phyloP scores from a whole-genome alignment of 345 rosid species.

The Ricinus communis region DNA sequence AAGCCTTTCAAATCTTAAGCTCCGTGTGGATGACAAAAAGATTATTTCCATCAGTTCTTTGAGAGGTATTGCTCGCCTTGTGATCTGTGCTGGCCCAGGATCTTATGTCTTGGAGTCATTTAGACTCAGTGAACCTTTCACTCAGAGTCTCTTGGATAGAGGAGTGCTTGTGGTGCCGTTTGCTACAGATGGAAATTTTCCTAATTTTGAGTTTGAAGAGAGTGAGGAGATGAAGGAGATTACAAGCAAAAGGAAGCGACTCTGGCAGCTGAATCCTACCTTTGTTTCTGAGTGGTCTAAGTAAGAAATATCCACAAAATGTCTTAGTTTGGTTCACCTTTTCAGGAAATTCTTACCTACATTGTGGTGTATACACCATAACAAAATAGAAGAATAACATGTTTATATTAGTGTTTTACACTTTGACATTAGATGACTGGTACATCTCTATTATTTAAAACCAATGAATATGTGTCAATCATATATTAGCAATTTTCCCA shows the following conservation, averaged over 20 bases:
- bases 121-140: constrained; percentile 69
- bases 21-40: constrained; percentile 65
- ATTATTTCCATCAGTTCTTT: constrained; percentile 59
- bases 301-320: constrained; percentile 44
- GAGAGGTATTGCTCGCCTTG: constrained; percentile 81
- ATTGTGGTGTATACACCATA: too few species aligned
- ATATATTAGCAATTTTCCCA: too few species aligned
- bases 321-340: not conserved
- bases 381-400: too few species aligned
- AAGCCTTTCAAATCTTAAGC: constrained; percentile 79
- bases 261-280: constrained; percentile 81
- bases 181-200: constrained; percentile 64
- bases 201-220: constrained; percentile 63
- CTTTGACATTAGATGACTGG: too few species aligned
- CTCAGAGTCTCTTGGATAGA: constrained; percentile 74
- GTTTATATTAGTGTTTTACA: too few species aligned
- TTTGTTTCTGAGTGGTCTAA: constrained; percentile 67
- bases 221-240: constrained; percentile 56
- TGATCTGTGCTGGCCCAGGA: constrained; percentile 80
- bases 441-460: too few species aligned
- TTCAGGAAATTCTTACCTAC: too few species aligned
- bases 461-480: too few species aligned
- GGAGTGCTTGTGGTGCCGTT: constrained; percentile 90
- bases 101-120: constrained; percentile 67
- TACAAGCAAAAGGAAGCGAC: constrained; percentile 55